Percentiles rank a stretch among this genome's conserved stretches.
These are phyloP conservation scores for Trichosporon ovoides DNA, from an alignment of 1,284 basidiomycete genomes.

Conservation along the genomic window DNA sequence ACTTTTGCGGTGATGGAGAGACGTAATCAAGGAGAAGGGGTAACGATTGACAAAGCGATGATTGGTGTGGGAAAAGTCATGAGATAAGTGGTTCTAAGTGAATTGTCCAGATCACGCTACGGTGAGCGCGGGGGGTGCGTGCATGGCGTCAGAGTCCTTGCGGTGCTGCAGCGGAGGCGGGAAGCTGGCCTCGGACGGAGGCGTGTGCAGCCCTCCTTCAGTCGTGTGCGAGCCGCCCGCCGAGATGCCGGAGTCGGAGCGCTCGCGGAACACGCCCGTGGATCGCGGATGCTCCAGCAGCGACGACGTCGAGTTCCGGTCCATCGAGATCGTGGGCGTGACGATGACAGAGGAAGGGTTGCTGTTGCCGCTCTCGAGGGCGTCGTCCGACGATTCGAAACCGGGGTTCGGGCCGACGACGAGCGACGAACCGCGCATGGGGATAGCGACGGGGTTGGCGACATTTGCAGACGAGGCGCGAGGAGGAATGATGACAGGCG, in stretches of 20 bases:
- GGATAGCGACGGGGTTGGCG: background rate
- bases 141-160: background rate
- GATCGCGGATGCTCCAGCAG: constrained; percentile 15
- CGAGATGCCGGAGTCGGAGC: constrained; percentile 14
- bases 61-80: background rate
- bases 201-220: constrained; percentile 4
- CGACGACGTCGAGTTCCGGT: constrained; percentile 13
- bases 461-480: constrained; percentile 12
- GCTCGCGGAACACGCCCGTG: constrained; percentile 11
- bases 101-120: background rate
- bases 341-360: constrained; percentile 19
- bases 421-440: background rate
- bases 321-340: constrained; percentile 18
- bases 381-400: constrained; percentile 7
- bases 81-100: background rate
- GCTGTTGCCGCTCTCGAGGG: background rate
- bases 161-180: background rate
- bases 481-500: constrained; percentile 16
- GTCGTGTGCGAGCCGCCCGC: constrained; percentile 6
- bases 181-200: background rate
- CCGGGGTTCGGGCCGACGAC: background rate
- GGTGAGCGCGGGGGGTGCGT: background rate
- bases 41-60: background rate
- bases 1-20: background rate
- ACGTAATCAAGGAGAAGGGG: background rate